Conservation (phyloP, 345 rosid species). For the Moricandia moricandioides region DNA sequence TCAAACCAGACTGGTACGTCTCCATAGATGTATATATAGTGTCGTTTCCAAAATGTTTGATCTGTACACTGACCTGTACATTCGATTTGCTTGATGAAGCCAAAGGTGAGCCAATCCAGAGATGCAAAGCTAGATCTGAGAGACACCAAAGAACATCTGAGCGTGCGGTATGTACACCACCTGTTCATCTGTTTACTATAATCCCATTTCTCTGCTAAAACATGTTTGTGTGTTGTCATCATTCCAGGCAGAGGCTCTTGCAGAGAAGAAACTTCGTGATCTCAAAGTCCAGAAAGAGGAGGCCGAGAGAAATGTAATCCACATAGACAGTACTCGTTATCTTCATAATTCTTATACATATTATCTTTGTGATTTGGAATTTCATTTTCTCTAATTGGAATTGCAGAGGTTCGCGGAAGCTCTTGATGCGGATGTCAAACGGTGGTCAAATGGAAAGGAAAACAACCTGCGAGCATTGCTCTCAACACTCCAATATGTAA, state of each 20-base stretch:
- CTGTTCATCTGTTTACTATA: slow-evolving; percentile 6
- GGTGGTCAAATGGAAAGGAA: slow-evolving; percentile 91
- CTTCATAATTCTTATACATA: not conserved
- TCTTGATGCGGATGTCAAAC: slow-evolving; percentile 82
- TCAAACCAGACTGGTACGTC: slow-evolving; percentile 49
- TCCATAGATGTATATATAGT: not conserved
- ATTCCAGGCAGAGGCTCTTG: slow-evolving; percentile 89
- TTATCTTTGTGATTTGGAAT: not conserved
- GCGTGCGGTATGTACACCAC: slow-evolving; percentile 60
- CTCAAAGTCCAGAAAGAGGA: slow-evolving; percentile 83
- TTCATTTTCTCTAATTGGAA: slow-evolving; percentile 16
- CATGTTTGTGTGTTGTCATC: slow-evolving; percentile 17
- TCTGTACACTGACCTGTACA: slow-evolving; percentile 14
- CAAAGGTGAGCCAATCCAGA: slow-evolving; percentile 58
- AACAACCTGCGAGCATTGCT: slow-evolving; percentile 87
- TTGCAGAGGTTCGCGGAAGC: slow-evolving; percentile 73
- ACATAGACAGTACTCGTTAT: slow-evolving; percentile 17
- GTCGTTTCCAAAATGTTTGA: slow-evolving; percentile 12
- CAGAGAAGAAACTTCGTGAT: slow-evolving; percentile 89
- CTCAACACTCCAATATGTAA: slow-evolving; percentile 91
- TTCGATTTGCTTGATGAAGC: slow-evolving; percentile 40
- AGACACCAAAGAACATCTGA: slow-evolving; percentile 79
- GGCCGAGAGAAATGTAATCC: slow-evolving; percentile 80
- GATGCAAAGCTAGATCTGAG: slow-evolving; percentile 66
- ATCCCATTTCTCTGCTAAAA: slow-evolving; percentile 13